phyloP scores from a whole-genome alignment of 2,329 filamentous ascomycete genomes.

The Phaeoacremonium minimum region DNA sequence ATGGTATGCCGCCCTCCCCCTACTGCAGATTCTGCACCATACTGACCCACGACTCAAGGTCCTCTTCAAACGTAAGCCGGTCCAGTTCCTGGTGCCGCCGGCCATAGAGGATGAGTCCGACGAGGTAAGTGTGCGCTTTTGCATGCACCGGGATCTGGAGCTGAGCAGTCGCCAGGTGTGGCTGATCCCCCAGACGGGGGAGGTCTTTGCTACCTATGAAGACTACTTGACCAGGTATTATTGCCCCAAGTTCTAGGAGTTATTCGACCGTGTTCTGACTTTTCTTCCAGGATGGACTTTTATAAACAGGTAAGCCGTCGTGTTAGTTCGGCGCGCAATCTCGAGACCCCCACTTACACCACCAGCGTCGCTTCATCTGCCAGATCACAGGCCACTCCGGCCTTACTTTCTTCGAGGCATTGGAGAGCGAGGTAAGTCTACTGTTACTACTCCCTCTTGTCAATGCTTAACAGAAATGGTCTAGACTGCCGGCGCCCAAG shows the following conservation, averaged over 20 bases:
- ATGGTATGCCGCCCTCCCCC: conserved; percentile 26
- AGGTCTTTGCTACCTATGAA: conserved; percentile 86
- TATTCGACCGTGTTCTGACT: conserved; percentile 22
- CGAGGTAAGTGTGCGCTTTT: conserved; percentile 57
- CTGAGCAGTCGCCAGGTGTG: conserved; percentile 62
- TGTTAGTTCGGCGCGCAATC: too few species aligned
- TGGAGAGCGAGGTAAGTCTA: conserved; percentile 77
- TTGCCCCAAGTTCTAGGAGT: conserved; percentile 2
- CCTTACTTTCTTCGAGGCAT: conserved; percentile 86
- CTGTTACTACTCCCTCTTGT: conserved; percentile 2
- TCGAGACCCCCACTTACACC: too few species aligned
- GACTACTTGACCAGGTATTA: conserved; percentile 77
- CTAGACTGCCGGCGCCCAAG: conserved; percentile 73
- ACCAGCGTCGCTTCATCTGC: conserved; percentile 83
- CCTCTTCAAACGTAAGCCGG: conserved; percentile 92
- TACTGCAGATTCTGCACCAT: conserved; percentile 10
- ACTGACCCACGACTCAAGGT: conserved; percentile 54
- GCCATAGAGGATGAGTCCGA: conserved; percentile 73
- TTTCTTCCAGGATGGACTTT: conserved; percentile 71
- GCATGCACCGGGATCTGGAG: conserved; percentile 10
- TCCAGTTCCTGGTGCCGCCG: conserved; percentile 72
- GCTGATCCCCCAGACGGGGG: conserved; percentile 84
- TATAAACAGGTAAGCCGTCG: conserved; percentile 70
- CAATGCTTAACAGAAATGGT: conserved; percentile 18
- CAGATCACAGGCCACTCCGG: conserved; percentile 92